Evolutionary conservation across 129 eudicot species (phyloP), one percentile per base, ranked within the genome.

Genomic region (Artemisia tridentata): DNA sequence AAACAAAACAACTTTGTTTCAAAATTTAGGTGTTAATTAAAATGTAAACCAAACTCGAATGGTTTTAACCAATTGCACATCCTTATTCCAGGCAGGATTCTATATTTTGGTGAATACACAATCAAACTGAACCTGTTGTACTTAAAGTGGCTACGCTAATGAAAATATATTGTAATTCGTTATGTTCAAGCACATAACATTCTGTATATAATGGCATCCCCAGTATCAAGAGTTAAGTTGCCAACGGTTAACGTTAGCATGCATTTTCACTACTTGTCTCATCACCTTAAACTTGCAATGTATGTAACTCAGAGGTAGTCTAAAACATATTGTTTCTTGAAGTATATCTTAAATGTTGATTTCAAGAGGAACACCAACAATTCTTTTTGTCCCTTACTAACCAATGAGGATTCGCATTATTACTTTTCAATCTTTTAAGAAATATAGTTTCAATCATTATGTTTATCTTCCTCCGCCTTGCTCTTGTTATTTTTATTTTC

Each of bases 391-490:
- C 45, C 10, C 45, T 1, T 9, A 55, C 34, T 55, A 53, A 17
- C 16, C 61, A 69, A 34, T 34, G 58, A 25, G 15, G 0, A 20
- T 43, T 43, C 29, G 25, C 29, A 12, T 12, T 11, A 17, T 41
- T 38, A 15, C 41, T 54, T 29, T 45, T 16, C 45, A 38, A 2
- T 7, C 11, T 38, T 59, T 72, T 49, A 60, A 38, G 41, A 17
- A 2, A 58, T 19, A 45, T 66, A 25, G 34, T 25, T 65, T 43
- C 14, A 41, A 65, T 25, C 25, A 45, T 54, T 72, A 38, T 68
- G 19, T 19, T 68, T 45, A 18, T 75, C 57, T 53, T 56, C 57
- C 74, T 75, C 2, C 45, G 11, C 57, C 21, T 63, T 62, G 50
- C 34, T 71, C 21, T 68, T 23, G 7, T 58, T 50, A 69, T 61